Base-by-base conservation (phyloP, 176 grass and related monocot species). In the Zoysia pacifica region DNA sequence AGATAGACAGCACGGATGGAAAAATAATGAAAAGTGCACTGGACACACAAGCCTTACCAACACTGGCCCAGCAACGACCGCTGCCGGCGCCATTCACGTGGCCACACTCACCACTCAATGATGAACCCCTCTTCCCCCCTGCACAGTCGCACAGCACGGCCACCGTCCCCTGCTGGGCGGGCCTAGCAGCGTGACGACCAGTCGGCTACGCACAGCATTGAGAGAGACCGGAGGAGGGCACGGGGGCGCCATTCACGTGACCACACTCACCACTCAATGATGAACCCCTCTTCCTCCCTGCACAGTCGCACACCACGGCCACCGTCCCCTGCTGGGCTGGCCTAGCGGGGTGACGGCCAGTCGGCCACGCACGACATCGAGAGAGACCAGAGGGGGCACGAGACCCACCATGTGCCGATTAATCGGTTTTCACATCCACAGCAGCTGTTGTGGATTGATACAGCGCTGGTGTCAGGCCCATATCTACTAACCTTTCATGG, bases 11-110 rank as follows among this genome's bases (percentile, higher is more conserved):
- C n/a, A 48, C 58, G 28, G 6, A 37, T 15, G 56, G n/a, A 35
- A 65, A 49, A 77, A 44, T 28, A 0, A 28, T 18, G 13, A 48
- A 77, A 77, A 77, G 75, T 18, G 75, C 36, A 18, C 62, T 40
- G 61, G 75, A 65, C 60, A n/a, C 28, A 28, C 28, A 28, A 28
- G 28, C 28, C 28, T 28, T 28, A 28, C 28, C 28, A 0, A 28
- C 28, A 28, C 28, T 28, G 28, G 28, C 28, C 28, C 28, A 36
- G 56, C 28, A 28, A 0, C 61, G 74, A 36, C 46, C 7, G 42
- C 55, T 15, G 56, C 72, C 54, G 10, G 40, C 72, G 52, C 44
- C 42, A 6, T 61, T 36, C 73, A 76, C 58, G 58, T 61, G 58
- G 11, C 58, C n/a, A 62, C 59, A 36, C 9, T 36, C 58, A 61